Evolutionary conservation across 2,329 filamentous ascomycete genomes (phyloP).

Genomic region (Rhexocercosporidium sp.): DNA sequence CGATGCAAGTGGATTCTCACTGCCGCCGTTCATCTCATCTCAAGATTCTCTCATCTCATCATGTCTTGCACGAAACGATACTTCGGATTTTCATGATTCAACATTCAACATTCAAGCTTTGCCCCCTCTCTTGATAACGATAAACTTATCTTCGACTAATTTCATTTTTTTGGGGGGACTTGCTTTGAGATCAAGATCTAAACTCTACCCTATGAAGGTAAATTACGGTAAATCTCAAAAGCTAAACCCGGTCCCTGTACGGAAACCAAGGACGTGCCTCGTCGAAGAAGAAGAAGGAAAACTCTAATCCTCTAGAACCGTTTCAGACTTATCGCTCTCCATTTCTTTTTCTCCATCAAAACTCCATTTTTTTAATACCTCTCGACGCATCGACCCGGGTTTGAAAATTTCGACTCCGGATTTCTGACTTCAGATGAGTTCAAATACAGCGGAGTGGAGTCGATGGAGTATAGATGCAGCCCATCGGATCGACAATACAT

Average conservation of each 20-base stretch:
- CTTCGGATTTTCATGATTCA: background rate
- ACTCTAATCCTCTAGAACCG: background rate
- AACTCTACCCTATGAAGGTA: background rate
- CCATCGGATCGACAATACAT: background rate
- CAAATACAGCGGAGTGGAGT: background rate
- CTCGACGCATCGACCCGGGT: too few relatives aligned
- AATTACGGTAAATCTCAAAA: too few relatives aligned
- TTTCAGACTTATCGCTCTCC: background rate
- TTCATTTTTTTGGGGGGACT: too few relatives aligned
- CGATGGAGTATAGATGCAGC: background rate
- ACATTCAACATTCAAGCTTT: background rate
- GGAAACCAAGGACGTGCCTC: background rate
- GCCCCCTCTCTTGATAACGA: too few relatives aligned
- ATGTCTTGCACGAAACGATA: background rate
- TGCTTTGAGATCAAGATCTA: too few relatives aligned
- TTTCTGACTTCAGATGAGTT: background rate
- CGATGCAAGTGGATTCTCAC: background rate
- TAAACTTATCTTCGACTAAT: too few relatives aligned
- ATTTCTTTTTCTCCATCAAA: background rate
- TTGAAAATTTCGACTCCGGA: too few relatives aligned
- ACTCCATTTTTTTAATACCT: background rate
- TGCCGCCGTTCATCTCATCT: background rate
- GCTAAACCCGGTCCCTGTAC: too few relatives aligned
- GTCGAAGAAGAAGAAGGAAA: too few relatives aligned
- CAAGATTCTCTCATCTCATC: background rate